A percentile compares a stretch with the other conserved stretches of the same genome.
These are phyloP conservation scores for Debaryomyces psychrophilus DNA, from an alignment of 1,139 yeast genomes.

Conservation along the genomic window DNA sequence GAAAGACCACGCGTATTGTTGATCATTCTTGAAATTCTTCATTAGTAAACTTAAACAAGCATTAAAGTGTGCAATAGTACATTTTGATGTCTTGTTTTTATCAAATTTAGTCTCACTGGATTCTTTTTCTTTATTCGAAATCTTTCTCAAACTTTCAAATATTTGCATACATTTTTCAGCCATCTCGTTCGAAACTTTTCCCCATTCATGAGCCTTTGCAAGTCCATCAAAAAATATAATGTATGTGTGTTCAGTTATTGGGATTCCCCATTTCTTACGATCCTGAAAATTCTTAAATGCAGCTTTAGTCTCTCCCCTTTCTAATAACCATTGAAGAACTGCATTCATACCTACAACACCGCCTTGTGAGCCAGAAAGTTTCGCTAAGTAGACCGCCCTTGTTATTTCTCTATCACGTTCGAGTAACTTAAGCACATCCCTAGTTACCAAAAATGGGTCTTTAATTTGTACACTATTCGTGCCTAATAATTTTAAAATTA, in stretches of 20 bases:
- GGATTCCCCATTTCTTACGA: conserved; percentile 64
- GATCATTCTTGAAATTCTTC: conserved; percentile 37
- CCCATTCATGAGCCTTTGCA: conserved; percentile 45
- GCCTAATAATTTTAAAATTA: conserved; percentile 58
- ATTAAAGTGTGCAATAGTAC: conserved; percentile 39
- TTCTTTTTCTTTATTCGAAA: neutral
- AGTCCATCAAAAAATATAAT: conserved; percentile 62
- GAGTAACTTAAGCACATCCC: conserved; percentile 55
- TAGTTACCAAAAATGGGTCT: conserved; percentile 58
- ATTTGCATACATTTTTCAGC: conserved; percentile 28
- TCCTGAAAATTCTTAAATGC: conserved; percentile 55
- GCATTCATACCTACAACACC: conserved; percentile 68
- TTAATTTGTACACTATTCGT: conserved; percentile 55
- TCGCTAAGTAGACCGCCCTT: conserved; percentile 57
- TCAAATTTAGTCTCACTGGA: conserved; percentile 2
- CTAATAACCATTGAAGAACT: conserved; percentile 52
- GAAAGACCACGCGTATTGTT: conserved; percentile 42
- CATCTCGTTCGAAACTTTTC: conserved; percentile 27
- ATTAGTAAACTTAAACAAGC: conserved; percentile 41
- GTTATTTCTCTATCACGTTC: conserved; percentile 45
- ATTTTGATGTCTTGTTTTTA: conserved; percentile 13
- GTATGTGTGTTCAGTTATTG: conserved; percentile 55
- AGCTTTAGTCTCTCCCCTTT: conserved; percentile 38
- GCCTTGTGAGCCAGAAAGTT: conserved; percentile 43
- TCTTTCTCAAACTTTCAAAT: conserved; percentile 24